A percentile compares a stretch with the other conserved stretches of the same genome.
These are phyloP conservation scores for Syzygium syzygioides DNA, from an alignment of 441 rosid genomes.

Conservation along the genomic window DNA sequence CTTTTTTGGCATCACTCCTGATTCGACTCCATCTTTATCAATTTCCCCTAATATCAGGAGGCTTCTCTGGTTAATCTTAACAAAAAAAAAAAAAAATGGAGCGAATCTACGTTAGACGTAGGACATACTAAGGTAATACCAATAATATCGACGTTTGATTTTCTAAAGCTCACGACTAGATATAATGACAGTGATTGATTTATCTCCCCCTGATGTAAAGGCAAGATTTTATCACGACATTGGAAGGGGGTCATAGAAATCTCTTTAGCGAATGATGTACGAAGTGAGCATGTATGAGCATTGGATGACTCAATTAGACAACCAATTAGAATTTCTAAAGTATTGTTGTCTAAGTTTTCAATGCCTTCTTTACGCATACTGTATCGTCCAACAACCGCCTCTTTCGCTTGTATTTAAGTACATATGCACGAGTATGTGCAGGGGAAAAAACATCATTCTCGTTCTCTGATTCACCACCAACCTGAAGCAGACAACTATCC, in stretches of 20 bases:
- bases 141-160: neutral
- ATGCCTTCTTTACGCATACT: neutral
- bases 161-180: neutral
- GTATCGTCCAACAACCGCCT: neutral
- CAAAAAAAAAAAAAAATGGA: neutral
- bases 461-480: neutral
- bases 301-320: neutral
- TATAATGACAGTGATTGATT: neutral
- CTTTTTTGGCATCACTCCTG: neutral
- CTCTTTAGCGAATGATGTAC: fast-evolving
- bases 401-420: neutral
- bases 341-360: neutral
- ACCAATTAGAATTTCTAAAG: neutral
- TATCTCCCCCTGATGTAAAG: neutral
- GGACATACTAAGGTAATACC: neutral
- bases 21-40: neutral
- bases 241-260: neutral
- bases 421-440: neutral
- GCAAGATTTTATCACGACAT: neutral
- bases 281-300: neutral
- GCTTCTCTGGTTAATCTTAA: neutral
- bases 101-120: neutral
- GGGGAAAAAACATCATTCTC: neutral
- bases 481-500: neutral
- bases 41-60: neutral